Conservation (phyloP, 352 stramenopile genomes). For the Globisporangium recalcitrans region DNA sequence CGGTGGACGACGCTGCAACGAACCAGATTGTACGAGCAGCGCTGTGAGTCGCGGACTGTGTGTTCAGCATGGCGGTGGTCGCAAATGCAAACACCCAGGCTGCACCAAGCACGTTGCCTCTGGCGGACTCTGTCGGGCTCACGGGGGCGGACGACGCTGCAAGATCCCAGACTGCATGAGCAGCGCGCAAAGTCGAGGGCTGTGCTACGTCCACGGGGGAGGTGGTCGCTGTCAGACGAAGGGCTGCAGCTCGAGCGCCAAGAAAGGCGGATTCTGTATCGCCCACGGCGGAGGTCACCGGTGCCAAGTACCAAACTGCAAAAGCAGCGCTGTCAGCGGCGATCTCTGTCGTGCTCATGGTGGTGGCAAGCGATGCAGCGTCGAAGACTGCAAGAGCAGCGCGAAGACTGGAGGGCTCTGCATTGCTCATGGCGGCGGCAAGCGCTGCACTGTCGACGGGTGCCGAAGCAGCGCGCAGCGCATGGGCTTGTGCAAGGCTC, state of each 20-base stretch:
- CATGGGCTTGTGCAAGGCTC: constrained; percentile 79
- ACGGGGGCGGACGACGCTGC: constrained; percentile 71
- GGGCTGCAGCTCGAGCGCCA: constrained; percentile 72
- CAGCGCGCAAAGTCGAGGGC: constrained; percentile 71
- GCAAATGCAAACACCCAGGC: constrained; percentile 58
- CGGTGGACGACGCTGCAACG: constrained; percentile 47
- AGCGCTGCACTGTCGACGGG: constrained; percentile 66
- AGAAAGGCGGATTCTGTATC: constrained; percentile 84
- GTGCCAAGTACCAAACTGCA: constrained; percentile 65
- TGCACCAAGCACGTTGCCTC: constrained; percentile 81
- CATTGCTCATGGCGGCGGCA: constrained; percentile 79
- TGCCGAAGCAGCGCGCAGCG: constrained; percentile 77
- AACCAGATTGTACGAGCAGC: constrained; percentile 36
- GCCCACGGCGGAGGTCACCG: constrained; percentile 80
- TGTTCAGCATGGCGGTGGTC: constrained; percentile 59
- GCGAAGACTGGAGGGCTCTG: constrained; percentile 81
- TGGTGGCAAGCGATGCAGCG: constrained; percentile 66
- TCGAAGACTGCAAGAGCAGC: constrained; percentile 69
- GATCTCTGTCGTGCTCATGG: constrained; percentile 79
- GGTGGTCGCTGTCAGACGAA: constrained; percentile 70
- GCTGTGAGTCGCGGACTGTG: constrained; percentile 59
- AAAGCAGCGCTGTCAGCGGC: constrained; percentile 73
- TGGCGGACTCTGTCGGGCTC: constrained; percentile 69
- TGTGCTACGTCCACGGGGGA: constrained; percentile 83
- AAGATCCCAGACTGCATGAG: constrained; percentile 75